Evolutionary conservation across 1,284 basidiomycete species (phyloP).

Genomic region (Ceratobasidium sp.): DNA sequence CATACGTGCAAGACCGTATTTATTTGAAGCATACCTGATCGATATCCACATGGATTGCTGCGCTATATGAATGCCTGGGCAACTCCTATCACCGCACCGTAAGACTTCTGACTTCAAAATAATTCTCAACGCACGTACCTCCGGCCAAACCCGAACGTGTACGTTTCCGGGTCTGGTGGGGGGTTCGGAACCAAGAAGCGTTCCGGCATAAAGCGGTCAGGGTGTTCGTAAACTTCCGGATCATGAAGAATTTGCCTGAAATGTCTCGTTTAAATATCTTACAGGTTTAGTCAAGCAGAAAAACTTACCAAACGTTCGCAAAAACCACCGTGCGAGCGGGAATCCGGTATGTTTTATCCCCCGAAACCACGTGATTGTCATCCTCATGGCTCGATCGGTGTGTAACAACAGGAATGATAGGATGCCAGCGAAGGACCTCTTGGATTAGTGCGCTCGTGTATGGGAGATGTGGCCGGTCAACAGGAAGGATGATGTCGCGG

Average conservation of each 20-base stretch:
- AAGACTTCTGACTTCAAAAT: too few species aligned
- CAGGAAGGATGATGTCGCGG: not conserved
- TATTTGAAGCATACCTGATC: not conserved
- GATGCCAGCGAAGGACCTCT: slow-evolving; percentile 18
- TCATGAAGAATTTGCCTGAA: slow-evolving; percentile 68
- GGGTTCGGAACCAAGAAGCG: slow-evolving; percentile 88
- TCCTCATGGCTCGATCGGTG: slow-evolving; percentile 11
- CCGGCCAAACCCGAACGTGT: slow-evolving; percentile 19
- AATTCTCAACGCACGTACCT: not conserved
- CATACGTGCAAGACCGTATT: not conserved
- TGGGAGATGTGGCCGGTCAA: not conserved
- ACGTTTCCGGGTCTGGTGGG: slow-evolving; percentile 45
- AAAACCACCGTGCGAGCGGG: slow-evolving; percentile 5
- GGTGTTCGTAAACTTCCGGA: slow-evolving; percentile 86
- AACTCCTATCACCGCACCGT: not conserved
- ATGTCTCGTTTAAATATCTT: not conserved
- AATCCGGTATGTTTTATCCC: slow-evolving; percentile 19
- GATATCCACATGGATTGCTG: slow-evolving; percentile 24
- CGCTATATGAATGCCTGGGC: slow-evolving; percentile 24
- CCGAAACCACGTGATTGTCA: slow-evolving; percentile 1
- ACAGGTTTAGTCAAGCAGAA: too few species aligned
- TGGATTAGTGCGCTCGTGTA: slow-evolving; percentile 18
- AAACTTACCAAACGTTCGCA: too few species aligned
- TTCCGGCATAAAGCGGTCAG: slow-evolving; percentile 85
- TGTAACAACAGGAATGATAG: not conserved